These are phyloP conservation scores for Mycena vulgaris DNA, from an alignment of 768 basidiomycete genomes.

Conservation along the genomic window DNA sequence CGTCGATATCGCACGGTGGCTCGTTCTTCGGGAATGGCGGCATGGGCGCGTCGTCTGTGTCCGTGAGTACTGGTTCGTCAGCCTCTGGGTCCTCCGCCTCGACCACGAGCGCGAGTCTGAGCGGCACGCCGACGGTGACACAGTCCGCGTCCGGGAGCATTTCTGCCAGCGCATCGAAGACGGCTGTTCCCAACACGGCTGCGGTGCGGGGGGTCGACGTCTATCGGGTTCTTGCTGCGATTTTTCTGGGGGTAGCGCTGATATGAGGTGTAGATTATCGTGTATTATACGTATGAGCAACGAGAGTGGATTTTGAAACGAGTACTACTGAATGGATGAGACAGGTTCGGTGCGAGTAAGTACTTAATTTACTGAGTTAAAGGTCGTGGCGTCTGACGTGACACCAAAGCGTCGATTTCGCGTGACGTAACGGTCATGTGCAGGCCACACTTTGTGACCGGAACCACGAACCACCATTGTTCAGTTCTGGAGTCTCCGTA, in stretches of 20 bases:
- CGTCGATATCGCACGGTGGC: not conserved
- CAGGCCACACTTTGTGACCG: not conserved
- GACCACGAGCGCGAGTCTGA: not conserved
- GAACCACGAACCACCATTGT: not conserved
- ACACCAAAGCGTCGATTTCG: not conserved
- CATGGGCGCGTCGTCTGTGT: constrained; percentile 5
- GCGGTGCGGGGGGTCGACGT: not conserved
- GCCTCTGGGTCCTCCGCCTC: not conserved
- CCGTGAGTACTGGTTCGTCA: not conserved
- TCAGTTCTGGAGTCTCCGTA: no score
- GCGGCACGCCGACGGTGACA: constrained; percentile 8
- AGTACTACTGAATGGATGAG: no score
- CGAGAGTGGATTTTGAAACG: not conserved
- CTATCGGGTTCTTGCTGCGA: not conserved
- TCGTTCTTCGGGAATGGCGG: constrained; percentile 19
- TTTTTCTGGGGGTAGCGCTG: not conserved
- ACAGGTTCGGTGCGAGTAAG: no score
- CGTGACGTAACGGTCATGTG: not conserved
- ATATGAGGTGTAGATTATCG: not conserved
- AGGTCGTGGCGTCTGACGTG: no score
- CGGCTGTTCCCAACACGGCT: not conserved
- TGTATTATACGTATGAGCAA: not conserved
- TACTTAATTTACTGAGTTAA: no score
- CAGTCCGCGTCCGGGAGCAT: constrained; percentile 3
- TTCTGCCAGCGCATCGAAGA: constrained; percentile 3